Base-by-base conservation (phyloP, 2,329 filamentous ascomycete genomes). In the Alternaria arborescens region DNA sequence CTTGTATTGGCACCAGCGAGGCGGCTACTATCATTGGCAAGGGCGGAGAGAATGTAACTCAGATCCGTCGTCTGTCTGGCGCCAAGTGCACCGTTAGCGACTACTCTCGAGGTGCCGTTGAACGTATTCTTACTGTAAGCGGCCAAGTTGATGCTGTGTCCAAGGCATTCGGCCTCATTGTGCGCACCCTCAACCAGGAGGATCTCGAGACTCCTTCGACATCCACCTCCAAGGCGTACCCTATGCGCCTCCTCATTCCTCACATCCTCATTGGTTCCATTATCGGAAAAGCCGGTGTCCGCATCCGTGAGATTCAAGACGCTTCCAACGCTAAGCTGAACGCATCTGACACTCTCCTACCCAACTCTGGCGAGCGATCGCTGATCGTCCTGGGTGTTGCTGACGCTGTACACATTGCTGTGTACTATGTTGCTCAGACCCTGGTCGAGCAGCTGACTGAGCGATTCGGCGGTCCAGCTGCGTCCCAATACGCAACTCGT, bases 71-170 rank as follows among this genome's bases (percentile, higher is more conserved):
- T 78, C 86, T 97, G 82, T 97, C 95, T 53, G 94, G 93, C 72
- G 95, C 95, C 69, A 98, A 98, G 83, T 99, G 95, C 84, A 99
- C 95, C 48, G 95, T 99, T 71, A 97, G 94, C 82, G 95, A 99
- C 81, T 99, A 98, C 76, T 92, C 96, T 71, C 93, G 97, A 76
- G 95, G 95, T 68, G 95, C 95, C 56, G 94, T 98, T 34, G 95
- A 99, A 84, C 92, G 95, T 77, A 97, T 99, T 75, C 85, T 99
- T 74, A 99, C 95, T 32, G 95, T 99, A 63, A 98, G 94, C 80
- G 95, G 95, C 65, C 90, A 93, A 68, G 94, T 98, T 70, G 95
- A 99, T 82, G 94, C 94, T 71, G 94, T 94, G 68, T 95, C 95
- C 71, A 99, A 99, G 92, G 95, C 95, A 18, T 99, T 99, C 79